A percentile compares a stretch with the other conserved stretches of the same genome.
Conservation (phyloP, 495 filamentous ascomycete genomes). For the Neurospora discreta region DNA sequence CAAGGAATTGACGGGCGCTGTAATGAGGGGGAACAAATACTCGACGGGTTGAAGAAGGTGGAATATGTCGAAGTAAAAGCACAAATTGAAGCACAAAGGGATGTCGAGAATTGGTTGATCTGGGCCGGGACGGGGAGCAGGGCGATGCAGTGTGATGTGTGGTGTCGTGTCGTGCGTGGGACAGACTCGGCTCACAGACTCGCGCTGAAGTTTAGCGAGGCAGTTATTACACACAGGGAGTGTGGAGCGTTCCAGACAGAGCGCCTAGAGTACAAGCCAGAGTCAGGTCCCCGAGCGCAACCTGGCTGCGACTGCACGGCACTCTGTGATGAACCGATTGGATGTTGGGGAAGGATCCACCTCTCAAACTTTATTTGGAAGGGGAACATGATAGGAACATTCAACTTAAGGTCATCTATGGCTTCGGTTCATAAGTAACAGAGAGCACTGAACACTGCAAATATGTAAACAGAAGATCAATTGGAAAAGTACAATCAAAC, state of each 20-base stretch:
- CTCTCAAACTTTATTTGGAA: neutral
- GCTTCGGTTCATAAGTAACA: neutral
- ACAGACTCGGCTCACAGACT: neutral
- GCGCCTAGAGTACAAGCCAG: neutral
- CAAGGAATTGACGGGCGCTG: neutral
- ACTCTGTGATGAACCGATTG: neutral
- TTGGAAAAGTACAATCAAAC: neutral
- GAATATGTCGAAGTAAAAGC: neutral
- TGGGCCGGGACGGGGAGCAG: neutral
- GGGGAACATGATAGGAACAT: neutral
- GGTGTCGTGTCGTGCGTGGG: neutral
- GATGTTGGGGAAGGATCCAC: neutral
- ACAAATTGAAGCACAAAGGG: neutral
- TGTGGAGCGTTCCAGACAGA: neutral
- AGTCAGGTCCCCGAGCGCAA: neutral
- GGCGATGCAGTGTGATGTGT: neutral
- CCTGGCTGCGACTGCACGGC: neutral
- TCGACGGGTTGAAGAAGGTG: neutral
- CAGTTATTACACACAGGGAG: neutral
- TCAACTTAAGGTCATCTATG: neutral
- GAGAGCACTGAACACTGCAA: neutral
- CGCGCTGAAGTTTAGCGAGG: neutral
- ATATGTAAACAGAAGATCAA: neutral
- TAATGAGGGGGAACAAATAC: neutral
- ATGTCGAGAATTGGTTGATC: neutral